Conservation (phyloP, 495 filamentous ascomycete species). For the Venustampulla echinocandica region DNA sequence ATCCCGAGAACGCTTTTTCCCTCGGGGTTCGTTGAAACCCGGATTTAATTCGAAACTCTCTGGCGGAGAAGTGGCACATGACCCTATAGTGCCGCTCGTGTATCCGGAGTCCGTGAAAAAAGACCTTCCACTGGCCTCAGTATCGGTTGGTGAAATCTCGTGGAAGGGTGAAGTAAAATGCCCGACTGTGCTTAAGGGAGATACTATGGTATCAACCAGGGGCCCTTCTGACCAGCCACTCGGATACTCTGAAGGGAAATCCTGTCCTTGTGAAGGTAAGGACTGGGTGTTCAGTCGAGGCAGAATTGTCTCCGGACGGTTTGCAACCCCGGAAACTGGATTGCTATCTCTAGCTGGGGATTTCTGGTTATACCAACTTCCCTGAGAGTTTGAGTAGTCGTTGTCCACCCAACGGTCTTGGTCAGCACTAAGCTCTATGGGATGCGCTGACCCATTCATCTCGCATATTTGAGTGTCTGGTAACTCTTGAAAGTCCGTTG, state of each 20-base stretch:
- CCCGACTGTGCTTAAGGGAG: slow-evolving; percentile 14
- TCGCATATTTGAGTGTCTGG: slow-evolving; percentile 17
- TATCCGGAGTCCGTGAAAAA: slow-evolving; percentile 22
- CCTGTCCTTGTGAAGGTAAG: not conserved
- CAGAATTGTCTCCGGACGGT: slow-evolving; percentile 12
- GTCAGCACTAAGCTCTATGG: slow-evolving; percentile 3
- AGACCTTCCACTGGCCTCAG: slow-evolving; percentile 12
- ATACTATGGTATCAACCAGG: slow-evolving; percentile 9
- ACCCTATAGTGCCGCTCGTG: slow-evolving; percentile 15
- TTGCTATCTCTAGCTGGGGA: not conserved
- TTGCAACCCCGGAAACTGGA: not conserved
- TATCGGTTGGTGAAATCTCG: slow-evolving; percentile 20
- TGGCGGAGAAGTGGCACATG: slow-evolving; percentile 1
- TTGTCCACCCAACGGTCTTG: slow-evolving; percentile 8
- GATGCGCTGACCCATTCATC: slow-evolving; percentile 14
- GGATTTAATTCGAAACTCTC: slow-evolving; percentile 1
- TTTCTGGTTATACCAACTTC: slow-evolving; percentile 8
- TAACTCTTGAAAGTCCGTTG: slow-evolving; percentile 12
- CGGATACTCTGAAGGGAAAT: not conserved
- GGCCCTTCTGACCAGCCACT: slow-evolving; percentile 3
- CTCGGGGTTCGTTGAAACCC: not conserved
- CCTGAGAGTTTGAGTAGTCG: slow-evolving; percentile 11
- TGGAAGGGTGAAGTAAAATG: slow-evolving; percentile 1
- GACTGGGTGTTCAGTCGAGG: slow-evolving; percentile 7
- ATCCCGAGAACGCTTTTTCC: slow-evolving; percentile 4